A percentile compares a stretch with the other conserved stretches of the same genome.
Conservation (phyloP, 2,329 filamentous ascomycete genomes). For the Cadophora sp. region DNA sequence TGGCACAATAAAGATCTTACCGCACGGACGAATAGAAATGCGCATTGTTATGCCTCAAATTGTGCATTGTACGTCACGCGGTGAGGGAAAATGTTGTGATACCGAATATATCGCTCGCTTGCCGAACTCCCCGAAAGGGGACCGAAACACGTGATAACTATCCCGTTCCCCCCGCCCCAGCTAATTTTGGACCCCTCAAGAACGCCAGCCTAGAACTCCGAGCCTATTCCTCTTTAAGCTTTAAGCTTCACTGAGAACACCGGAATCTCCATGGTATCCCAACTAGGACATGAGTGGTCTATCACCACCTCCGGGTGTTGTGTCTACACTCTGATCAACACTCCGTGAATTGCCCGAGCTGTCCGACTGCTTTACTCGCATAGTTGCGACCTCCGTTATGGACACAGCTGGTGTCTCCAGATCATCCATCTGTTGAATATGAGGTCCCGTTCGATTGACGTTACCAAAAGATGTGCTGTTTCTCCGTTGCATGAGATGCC, state of each 20-base stretch:
- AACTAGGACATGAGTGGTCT: neutral
- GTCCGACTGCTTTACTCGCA: conserved; percentile 1
- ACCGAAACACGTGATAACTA: neutral
- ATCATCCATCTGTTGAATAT: conserved; percentile 15
- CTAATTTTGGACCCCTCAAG: neutral
- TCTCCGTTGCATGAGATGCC: conserved; percentile 10
- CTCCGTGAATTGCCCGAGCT: conserved; percentile 7
- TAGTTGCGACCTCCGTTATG: conserved; percentile 13
- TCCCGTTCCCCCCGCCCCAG: neutral
- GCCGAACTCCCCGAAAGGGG: conserved; percentile 8
- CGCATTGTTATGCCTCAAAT: neutral
- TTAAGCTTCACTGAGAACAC: neutral
- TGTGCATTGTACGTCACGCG: conserved; percentile 7
- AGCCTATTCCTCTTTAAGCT: too few species aligned
- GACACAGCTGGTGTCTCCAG: conserved; percentile 14
- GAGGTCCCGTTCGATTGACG: conserved; percentile 5
- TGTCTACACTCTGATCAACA: neutral
- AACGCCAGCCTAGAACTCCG: neutral
- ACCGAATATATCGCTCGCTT: conserved; percentile 5
- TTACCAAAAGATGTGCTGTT: conserved; percentile 14
- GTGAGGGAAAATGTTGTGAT: conserved; percentile 5
- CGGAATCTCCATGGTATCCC: neutral
- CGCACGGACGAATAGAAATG: neutral
- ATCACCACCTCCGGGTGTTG: neutral
- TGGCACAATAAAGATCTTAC: neutral